A percentile compares a stretch with the other conserved stretches of the same genome.
Conservation (phyloP, 441 rosid species). For the Aquilaria agallochum region DNA sequence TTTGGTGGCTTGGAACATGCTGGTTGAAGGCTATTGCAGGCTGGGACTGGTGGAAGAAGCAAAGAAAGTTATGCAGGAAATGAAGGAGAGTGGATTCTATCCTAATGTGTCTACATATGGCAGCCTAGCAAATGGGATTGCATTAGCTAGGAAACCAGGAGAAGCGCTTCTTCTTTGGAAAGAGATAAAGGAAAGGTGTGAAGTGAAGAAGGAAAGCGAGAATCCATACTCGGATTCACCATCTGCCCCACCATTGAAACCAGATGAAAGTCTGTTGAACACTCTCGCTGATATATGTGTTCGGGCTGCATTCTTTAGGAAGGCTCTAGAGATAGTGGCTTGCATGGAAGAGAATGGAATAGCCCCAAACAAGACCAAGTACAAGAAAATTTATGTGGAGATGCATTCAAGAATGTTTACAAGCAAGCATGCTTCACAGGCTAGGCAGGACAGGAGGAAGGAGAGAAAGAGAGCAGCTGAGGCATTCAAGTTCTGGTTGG, state of each 20-base stretch:
- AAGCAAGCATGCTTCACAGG: conserved; percentile 93
- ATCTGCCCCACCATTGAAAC: conserved; percentile 46
- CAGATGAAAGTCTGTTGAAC: conserved; percentile 72
- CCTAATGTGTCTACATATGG: conserved; percentile 86
- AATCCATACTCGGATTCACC: conserved; percentile 25
- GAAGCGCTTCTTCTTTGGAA: conserved; percentile 93
- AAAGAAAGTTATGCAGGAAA: conserved; percentile 54
- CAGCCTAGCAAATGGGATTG: conserved; percentile 78
- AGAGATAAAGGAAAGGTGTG: conserved; percentile 70
- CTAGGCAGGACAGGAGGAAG: conserved; percentile 64
- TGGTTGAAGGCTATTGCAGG: conserved; percentile 86
- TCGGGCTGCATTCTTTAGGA: conserved; percentile 86
- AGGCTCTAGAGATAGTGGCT: conserved; percentile 88
- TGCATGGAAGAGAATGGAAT: conserved; percentile 95
- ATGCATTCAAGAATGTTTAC: conserved; percentile 98
- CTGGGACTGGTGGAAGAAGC: conserved; percentile 85
- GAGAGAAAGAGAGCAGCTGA: conserved; percentile 93
- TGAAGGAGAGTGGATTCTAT: conserved; percentile 66
- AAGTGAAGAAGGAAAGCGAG: conserved; percentile 24
- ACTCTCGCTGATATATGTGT: conserved; percentile 83
- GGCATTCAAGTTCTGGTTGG: conserved; percentile 97
- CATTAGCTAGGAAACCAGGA: conserved; percentile 90
- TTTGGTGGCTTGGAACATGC: conserved; percentile 91
- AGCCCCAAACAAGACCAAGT: conserved; percentile 83
- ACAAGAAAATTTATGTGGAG: conserved; percentile 81